These are phyloP conservation scores for Saccharomycopsis capsularis DNA, from an alignment of 805 yeast genomes.

Conservation along the genomic window DNA sequence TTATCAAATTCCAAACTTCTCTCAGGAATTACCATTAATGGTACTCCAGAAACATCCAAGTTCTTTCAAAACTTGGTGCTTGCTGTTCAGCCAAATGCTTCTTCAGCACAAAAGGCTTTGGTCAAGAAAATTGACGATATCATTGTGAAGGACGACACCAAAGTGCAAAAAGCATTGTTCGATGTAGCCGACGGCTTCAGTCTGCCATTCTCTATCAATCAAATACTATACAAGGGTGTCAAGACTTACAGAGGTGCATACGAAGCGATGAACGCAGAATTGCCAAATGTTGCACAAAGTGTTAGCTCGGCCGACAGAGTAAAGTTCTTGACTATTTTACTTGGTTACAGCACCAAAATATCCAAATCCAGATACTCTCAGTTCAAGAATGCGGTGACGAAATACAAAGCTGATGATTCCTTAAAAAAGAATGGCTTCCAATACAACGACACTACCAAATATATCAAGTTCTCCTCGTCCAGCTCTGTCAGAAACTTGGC, in stretches of 20 bases:
- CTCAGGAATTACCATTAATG: background rate
- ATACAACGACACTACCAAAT: background rate
- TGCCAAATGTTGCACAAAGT: constrained; percentile 1
- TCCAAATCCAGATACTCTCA: background rate
- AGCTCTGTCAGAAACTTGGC: background rate
- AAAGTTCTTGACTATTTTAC: background rate
- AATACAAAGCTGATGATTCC: background rate
- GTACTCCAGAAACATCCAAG: background rate
- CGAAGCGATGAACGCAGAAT: constrained; percentile 9
- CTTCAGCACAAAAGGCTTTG: constrained; percentile 1
- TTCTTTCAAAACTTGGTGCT: constrained; percentile 1
- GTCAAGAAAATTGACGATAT: too few species aligned
- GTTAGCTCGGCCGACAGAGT: background rate
- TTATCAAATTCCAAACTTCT: constrained; percentile 5
- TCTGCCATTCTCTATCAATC: background rate
- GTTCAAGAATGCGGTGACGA: background rate
- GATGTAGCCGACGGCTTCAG: background rate
- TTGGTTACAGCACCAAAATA: background rate
- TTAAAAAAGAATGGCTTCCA: background rate
- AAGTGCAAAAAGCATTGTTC: constrained; percentile 1
- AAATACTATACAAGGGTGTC: constrained; percentile 2
- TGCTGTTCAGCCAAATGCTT: constrained; percentile 12
- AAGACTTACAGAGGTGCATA: constrained; percentile 10
- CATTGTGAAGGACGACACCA: background rate
- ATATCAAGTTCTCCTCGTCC: constrained; percentile 7